phyloP scores from a whole-genome alignment of 108 stramenopile genomes.

The Nitzschia sp. region DNA sequence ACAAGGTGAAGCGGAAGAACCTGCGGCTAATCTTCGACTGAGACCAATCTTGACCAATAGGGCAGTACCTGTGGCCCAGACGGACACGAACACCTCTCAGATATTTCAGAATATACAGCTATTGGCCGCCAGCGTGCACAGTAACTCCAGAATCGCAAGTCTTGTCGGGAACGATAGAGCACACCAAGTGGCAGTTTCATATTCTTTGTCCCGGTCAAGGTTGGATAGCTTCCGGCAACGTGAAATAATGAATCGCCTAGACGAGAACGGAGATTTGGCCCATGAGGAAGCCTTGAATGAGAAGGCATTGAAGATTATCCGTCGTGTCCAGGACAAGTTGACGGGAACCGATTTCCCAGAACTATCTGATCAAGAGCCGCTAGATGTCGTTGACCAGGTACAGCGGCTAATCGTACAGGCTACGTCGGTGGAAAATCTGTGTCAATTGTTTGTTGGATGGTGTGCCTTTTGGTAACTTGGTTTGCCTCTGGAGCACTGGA shows the following conservation, averaged over 20 bases:
- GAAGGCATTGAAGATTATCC: conserved; percentile 93
- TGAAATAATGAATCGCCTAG: conserved; percentile 60
- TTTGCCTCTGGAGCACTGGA: not conserved
- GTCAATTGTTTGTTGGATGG: conserved; percentile 96
- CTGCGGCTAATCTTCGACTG: not conserved
- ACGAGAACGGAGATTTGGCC: conserved; percentile 49
- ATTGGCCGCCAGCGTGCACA: conserved; percentile 63
- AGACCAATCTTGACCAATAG: conserved; percentile 3
- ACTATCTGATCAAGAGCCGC: conserved; percentile 39
- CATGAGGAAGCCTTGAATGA: conserved; percentile 90
- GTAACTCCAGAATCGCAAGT: conserved; percentile 66
- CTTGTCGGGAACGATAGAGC: conserved; percentile 46
- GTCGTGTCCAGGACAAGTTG: conserved; percentile 96
- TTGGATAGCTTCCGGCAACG: conserved; percentile 71
- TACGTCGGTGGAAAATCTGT: conserved; percentile 93
- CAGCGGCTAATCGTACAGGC: conserved; percentile 94
- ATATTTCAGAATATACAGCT: conserved; percentile 76
- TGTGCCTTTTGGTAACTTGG: conserved; percentile 77
- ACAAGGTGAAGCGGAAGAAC: conserved; percentile 20
- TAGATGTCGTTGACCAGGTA: conserved; percentile 94
- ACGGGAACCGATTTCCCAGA: conserved; percentile 94
- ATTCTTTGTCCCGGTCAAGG: conserved; percentile 68
- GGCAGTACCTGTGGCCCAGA: conserved; percentile 17
- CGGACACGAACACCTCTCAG: conserved; percentile 46
- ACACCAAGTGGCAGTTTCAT: conserved; percentile 39